Evolutionary conservation across 306 rosid species (phyloP).

Genomic region (Acacia confusa): DNA sequence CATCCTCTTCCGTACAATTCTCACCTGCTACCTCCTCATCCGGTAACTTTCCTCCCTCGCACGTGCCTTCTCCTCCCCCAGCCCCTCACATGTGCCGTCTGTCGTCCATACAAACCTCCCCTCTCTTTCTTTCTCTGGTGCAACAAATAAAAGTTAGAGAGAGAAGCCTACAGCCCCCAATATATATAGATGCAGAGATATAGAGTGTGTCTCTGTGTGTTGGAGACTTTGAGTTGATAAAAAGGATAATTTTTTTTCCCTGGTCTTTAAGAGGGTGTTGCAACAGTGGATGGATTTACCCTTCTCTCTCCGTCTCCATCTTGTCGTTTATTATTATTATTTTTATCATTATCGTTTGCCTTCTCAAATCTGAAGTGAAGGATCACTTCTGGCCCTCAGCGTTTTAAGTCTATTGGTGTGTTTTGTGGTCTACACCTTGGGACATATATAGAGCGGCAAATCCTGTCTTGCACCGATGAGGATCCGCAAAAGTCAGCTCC

Average conservation of each 20-base stretch:
- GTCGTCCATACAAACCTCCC: constrained; percentile 48
- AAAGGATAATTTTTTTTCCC: constrained; percentile 23
- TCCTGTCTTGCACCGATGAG: constrained; percentile 59
- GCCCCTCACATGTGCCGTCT: constrained; percentile 32
- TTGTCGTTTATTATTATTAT: background rate
- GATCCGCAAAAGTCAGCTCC: constrained; percentile 69
- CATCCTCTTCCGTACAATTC: constrained; percentile 74
- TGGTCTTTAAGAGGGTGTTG: constrained; percentile 20
- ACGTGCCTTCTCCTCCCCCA: constrained; percentile 23
- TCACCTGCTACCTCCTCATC: constrained; percentile 19
- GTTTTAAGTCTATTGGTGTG: background rate
- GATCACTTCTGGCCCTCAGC: constrained; percentile 39
- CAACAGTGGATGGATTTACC: constrained; percentile 28
- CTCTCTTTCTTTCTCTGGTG: constrained; percentile 63
- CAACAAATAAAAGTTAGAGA: constrained; percentile 74
- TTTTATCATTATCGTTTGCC: constrained; percentile 2
- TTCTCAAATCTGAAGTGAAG: constrained; percentile 34
- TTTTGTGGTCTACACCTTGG: constrained; percentile 12
- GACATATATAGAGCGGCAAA: background rate
- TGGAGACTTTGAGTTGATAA: background rate
- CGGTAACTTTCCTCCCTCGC: constrained; percentile 12
- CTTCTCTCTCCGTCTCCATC: background rate
- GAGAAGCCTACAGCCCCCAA: constrained; percentile 28
- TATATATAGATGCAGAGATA: constrained; percentile 6
- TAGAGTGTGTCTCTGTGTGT: background rate